These are phyloP conservation scores for Monosporascus sp. DNA, from an alignment of 2,329 filamentous ascomycete genomes.

Conservation along the genomic window DNA sequence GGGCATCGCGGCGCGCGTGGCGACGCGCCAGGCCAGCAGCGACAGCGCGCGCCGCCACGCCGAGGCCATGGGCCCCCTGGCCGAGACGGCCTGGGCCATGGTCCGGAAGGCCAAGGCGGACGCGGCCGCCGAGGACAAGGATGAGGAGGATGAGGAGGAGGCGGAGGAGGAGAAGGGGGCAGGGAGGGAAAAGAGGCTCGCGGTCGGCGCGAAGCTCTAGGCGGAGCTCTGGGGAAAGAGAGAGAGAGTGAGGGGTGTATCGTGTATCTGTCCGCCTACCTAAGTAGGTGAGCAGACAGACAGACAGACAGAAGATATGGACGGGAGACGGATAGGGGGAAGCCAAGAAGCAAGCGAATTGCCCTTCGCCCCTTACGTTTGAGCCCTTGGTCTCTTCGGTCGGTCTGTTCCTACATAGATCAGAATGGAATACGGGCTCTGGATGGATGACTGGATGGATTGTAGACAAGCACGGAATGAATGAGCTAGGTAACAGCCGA, in stretches of 20 bases:
- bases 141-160: constrained; percentile 1
- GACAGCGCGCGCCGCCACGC: constrained; percentile 72
- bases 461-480: too few relatives aligned
- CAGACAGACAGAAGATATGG: too few relatives aligned
- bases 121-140: constrained; percentile 1
- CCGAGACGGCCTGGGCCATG: constrained; percentile 71
- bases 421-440: too few relatives aligned
- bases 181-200: not conserved
- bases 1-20: constrained; percentile 87
- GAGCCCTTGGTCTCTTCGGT: too few relatives aligned
- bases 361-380: too few relatives aligned
- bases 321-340: too few relatives aligned
- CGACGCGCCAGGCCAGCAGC: constrained; percentile 83
- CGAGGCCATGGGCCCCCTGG: constrained; percentile 63
- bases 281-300: too few relatives aligned
- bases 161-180: not conserved
- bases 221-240: not conserved
- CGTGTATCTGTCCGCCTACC: too few relatives aligned
- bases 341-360: too few relatives aligned
- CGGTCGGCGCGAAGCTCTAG: not conserved
- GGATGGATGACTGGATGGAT: too few relatives aligned
- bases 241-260: not conserved
- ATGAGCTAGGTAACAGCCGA: too few relatives aligned
- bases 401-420: too few relatives aligned
- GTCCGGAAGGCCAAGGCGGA: constrained; percentile 39